Percentiles rank a stretch among this genome's conserved stretches.
Conservation (phyloP, 1,139 yeast genomes). For the Saccharomyces hybrid region DNA sequence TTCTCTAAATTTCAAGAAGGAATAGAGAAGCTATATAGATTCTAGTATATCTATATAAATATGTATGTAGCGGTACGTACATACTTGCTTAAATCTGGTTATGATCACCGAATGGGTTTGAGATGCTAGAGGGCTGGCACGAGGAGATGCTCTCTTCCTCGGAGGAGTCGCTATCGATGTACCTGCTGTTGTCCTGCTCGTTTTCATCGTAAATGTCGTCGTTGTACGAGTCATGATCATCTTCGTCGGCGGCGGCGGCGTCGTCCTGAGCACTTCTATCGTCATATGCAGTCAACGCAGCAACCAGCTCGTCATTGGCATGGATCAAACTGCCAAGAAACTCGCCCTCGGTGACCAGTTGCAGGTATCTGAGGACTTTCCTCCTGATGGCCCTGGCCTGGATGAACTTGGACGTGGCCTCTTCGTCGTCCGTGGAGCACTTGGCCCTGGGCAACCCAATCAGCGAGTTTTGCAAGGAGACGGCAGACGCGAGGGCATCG, state of each 20-base stretch:
- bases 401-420: slow-evolving; percentile 55
- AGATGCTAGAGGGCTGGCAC: slow-evolving; percentile 9
- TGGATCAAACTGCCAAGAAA: slow-evolving; percentile 76
- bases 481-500: slow-evolving; percentile 67
- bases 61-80: background rate
- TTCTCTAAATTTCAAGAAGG: slow-evolving; percentile 54
- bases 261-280: slow-evolving; percentile 42
- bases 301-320: slow-evolving; percentile 84
- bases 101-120: slow-evolving; percentile 27
- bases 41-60: background rate
- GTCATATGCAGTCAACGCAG: slow-evolving; percentile 64
- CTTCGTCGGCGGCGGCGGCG: slow-evolving; percentile 21
- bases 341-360: slow-evolving; percentile 71
- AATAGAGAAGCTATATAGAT: slow-evolving; percentile 6
- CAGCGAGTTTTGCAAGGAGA: slow-evolving; percentile 59
- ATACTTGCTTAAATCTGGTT: slow-evolving; percentile 12
- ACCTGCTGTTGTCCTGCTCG: slow-evolving; percentile 6
- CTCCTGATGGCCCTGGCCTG: slow-evolving; percentile 72
- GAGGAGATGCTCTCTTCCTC: slow-evolving; percentile 6
- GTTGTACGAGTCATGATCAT: slow-evolving; percentile 14
- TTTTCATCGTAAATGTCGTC: slow-evolving; percentile 5
- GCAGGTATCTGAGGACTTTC: slow-evolving; percentile 70
- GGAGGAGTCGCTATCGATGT: background rate
- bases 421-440: slow-evolving; percentile 55
- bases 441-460: slow-evolving; percentile 46